Conservation (phyloP, 2,329 filamentous ascomycete species). For the Exophiala viscosa region DNA sequence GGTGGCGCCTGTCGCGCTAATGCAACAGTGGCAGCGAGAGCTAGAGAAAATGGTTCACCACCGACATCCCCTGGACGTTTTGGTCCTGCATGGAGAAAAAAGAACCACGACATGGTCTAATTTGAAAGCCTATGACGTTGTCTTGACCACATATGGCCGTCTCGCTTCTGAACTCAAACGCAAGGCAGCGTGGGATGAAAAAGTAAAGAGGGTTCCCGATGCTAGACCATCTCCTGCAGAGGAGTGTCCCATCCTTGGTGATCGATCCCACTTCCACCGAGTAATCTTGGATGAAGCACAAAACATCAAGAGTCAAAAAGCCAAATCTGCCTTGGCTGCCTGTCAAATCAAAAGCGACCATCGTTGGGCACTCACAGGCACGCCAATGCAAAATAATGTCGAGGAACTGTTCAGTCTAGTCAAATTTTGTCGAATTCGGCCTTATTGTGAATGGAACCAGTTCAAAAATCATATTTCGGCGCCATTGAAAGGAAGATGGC, state of each 20-base stretch:
- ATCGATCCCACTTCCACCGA: constrained; percentile 60
- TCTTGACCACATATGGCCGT: constrained; percentile 75
- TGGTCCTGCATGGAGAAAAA: constrained; percentile 65
- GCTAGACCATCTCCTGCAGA: constrained; percentile 34
- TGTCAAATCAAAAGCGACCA: constrained; percentile 57
- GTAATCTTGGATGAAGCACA: constrained; percentile 78
- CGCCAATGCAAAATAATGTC: constrained; percentile 84
- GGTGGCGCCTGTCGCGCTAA: constrained; percentile 72
- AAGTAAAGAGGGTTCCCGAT: constrained; percentile 46
- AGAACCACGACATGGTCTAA: constrained; percentile 55
- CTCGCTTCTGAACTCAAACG: constrained; percentile 65
- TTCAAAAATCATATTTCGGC: constrained; percentile 58
- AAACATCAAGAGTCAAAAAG: constrained; percentile 71
- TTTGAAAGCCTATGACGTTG: constrained; percentile 66
- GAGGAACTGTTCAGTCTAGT: constrained; percentile 74
- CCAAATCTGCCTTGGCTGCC: constrained; percentile 59
- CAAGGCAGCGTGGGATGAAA: constrained; percentile 50
- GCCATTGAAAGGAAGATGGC: constrained; percentile 46
- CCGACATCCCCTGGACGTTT: constrained; percentile 58
- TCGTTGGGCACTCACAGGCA: constrained; percentile 74
- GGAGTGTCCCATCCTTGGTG: constrained; percentile 58
- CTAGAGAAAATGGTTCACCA: constrained; percentile 65
- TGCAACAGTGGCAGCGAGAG: constrained; percentile 82
- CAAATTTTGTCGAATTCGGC: constrained; percentile 70
- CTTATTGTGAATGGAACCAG: constrained; percentile 62